Evolutionary conservation across 23 red algal species (phyloP).

Genomic region (Gracilariopsis chorda): DNA sequence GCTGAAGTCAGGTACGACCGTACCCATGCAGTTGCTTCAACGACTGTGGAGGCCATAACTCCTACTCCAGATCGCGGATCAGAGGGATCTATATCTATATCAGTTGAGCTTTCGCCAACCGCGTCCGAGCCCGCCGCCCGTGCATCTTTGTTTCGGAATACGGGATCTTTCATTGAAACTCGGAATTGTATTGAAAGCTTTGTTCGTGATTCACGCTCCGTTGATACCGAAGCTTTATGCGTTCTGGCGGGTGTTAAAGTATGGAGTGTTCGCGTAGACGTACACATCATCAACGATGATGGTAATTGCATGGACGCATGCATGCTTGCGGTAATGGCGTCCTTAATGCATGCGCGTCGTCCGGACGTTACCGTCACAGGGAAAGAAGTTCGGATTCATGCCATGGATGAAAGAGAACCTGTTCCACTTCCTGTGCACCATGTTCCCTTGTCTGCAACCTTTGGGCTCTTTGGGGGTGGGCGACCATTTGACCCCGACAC

Average conservation of each 20-base stretch:
- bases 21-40: constrained; percentile 55
- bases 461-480: constrained; percentile 68
- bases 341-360: constrained; percentile 69
- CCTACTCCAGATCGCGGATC: constrained; percentile 56
- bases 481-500: not conserved
- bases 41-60: constrained; percentile 24
- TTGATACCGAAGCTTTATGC: constrained; percentile 86
- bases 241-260: constrained; percentile 81
- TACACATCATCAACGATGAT: constrained; percentile 71
- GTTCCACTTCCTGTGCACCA: constrained; percentile 74
- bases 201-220: constrained; percentile 39
- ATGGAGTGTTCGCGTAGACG: constrained; percentile 79
- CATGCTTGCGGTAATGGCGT: constrained; percentile 73
- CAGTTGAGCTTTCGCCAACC: constrained; percentile 60
- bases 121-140: constrained; percentile 64
- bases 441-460: constrained; percentile 66
- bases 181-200: constrained; percentile 54
- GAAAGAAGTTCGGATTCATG: constrained; percentile 56
- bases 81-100: constrained; percentile 66
- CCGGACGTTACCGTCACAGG: constrained; percentile 85
- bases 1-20: constrained; percentile 55
- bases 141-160: constrained; percentile 20
- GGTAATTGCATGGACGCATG: constrained; percentile 79
- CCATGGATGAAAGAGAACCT: constrained; percentile 68
- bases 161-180: constrained; percentile 1